These are phyloP conservation scores for Oenanthe sinensis DNA, from an alignment of 129 eudicot species.

Conservation along the genomic window DNA sequence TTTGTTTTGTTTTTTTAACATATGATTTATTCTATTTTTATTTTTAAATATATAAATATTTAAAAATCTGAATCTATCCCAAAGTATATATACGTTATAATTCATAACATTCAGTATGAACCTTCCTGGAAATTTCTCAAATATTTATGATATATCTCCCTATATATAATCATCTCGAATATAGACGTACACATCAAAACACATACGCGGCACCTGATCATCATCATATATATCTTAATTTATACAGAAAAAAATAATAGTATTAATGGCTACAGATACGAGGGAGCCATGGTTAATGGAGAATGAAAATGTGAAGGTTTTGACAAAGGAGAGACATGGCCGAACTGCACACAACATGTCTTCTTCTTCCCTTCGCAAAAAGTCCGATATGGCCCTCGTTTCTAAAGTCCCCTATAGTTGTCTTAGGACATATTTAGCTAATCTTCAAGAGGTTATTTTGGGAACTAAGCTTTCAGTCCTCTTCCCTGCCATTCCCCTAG, in stretches of 20 bases:
- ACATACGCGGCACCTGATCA: no score
- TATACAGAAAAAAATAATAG: neutral
- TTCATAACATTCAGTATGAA: neutral
- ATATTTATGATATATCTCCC: neutral
- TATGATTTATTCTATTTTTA: no score
- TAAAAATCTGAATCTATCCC: no score
- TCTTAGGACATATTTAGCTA: slow-evolving; percentile 30
- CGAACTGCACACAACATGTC: slow-evolving; percentile 77
- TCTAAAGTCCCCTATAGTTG: slow-evolving; percentile 28
- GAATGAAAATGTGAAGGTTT: slow-evolving; percentile 40
- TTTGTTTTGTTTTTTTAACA: no score
- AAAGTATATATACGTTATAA: no score
- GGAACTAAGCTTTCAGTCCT: slow-evolving; percentile 72
- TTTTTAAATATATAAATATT: no score
- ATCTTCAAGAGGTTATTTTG: slow-evolving; percentile 71
- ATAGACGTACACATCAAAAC: neutral
- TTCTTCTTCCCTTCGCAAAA: slow-evolving; percentile 60
- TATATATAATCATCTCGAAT: neutral
- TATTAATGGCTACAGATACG: slow-evolving; percentile 36
- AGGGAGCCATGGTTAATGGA: slow-evolving; percentile 53
- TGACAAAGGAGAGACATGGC: slow-evolving; percentile 56
- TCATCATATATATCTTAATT: no score
- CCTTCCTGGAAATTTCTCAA: neutral
- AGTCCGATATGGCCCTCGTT: slow-evolving; percentile 53
- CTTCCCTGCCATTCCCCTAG: slow-evolving; percentile 64